Evolutionary conservation across 352 stramenopile species (phyloP).

Genomic region (Globisporangium megalacanthum): DNA sequence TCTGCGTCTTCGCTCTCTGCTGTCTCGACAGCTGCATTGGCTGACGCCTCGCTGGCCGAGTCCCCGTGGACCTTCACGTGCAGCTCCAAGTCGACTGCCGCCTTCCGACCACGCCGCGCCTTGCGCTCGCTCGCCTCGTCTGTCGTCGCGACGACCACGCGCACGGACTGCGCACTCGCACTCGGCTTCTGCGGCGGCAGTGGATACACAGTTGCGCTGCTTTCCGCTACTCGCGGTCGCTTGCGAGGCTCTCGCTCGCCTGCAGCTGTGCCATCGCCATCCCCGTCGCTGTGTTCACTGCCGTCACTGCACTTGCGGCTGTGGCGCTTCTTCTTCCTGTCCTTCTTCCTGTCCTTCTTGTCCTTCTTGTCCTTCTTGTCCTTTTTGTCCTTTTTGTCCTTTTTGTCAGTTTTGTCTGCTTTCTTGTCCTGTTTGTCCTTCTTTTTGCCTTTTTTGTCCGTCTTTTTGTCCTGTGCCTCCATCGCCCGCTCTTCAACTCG

Average conservation of each 20-base stretch:
- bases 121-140: constrained; percentile 48
- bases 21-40: constrained; percentile 2
- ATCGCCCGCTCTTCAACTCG: neutral
- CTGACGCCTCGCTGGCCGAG: constrained; percentile 4
- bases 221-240: neutral
- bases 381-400: neutral
- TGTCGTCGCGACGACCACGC: constrained; percentile 40
- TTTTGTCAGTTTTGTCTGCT: neutral
- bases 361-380: neutral
- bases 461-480: neutral
- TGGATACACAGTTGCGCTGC: neutral
- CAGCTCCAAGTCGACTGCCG: constrained; percentile 51
- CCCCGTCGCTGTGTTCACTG: neutral
- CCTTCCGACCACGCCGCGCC: constrained; percentile 19
- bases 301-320: neutral
- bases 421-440: neutral
- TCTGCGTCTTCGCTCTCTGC: constrained; percentile 8
- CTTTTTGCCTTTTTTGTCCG: neutral
- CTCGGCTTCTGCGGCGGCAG: neutral
- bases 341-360: constrained; percentile 1
- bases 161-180: constrained; percentile 14
- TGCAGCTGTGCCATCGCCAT: neutral
- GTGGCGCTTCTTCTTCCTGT: neutral
- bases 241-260: neutral
- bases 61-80: constrained; percentile 42